A percentile compares a stretch with the other conserved stretches of the same genome.
These are phyloP conservation scores for Eremomyces bilateralis DNA, from an alignment of 495 filamentous ascomycete species.

Conservation along the genomic window DNA sequence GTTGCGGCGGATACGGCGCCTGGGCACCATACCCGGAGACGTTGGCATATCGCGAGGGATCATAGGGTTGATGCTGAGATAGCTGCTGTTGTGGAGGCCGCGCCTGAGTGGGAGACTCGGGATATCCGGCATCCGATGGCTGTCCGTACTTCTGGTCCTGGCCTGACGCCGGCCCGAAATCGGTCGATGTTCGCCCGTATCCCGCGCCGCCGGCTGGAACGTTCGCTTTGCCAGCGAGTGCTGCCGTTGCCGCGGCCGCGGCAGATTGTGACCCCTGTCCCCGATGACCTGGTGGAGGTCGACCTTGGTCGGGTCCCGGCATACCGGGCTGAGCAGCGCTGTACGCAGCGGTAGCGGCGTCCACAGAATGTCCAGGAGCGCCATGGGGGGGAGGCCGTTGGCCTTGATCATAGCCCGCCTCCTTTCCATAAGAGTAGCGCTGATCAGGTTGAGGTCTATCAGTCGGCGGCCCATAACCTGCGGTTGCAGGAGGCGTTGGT, in stretches of 20 bases:
- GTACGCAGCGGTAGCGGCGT: slow-evolving; percentile 27
- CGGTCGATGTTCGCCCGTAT: slow-evolving; percentile 23
- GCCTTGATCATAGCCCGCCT: slow-evolving; percentile 18
- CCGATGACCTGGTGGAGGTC: slow-evolving; percentile 22
- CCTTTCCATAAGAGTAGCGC: slow-evolving; percentile 26
- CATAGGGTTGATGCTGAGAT: too few species aligned
- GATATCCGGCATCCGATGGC: too few species aligned
- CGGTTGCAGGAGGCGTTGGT: slow-evolving; percentile 6
- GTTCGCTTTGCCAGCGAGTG: slow-evolving; percentile 21
- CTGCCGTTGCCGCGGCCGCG: slow-evolving; percentile 25
- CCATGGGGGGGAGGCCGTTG: too few species aligned
- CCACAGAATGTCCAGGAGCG: slow-evolving; percentile 19
- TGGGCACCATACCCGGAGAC: slow-evolving; percentile 30
- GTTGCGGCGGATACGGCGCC: slow-evolving; percentile 27
- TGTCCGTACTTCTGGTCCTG: too few species aligned
- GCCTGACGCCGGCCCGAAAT: too few species aligned
- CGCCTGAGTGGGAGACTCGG: too few species aligned
- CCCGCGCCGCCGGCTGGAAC: slow-evolving; percentile 7
- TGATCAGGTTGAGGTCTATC: slow-evolving; percentile 25
- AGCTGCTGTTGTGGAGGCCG: too few species aligned
- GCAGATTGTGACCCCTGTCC: slow-evolving; percentile 25
- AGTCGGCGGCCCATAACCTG: slow-evolving; percentile 10
- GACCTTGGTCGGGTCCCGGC: slow-evolving; percentile 18
- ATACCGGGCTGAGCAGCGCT: too few species aligned
- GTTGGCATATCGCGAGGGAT: background rate